Percentiles rank a stretch among this genome's conserved stretches.
phyloP scores from a whole-genome alignment of 2,329 filamentous ascomycete genomes.

The Colletotrichum lupini region DNA sequence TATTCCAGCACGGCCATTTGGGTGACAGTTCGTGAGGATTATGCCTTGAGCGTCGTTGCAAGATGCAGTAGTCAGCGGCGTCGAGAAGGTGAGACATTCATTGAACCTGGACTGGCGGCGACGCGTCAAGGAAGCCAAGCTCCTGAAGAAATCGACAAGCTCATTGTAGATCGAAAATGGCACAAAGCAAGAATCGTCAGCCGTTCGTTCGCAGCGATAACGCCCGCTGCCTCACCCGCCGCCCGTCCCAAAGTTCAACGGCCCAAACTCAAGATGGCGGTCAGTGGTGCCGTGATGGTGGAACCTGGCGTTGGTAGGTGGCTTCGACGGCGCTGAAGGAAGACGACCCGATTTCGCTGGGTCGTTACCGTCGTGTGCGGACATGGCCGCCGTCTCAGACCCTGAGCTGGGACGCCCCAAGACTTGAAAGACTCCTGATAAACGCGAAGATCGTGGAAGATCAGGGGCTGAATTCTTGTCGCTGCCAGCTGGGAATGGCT shows the following conservation, averaged over 20 bases:
- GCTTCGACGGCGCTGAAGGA: neutral
- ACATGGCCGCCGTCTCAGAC: constrained; percentile 29
- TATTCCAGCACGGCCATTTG: no score
- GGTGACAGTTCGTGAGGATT: no score
- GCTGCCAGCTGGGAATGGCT: neutral
- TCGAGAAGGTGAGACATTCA: neutral
- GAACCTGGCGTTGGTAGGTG: constrained; percentile 9
- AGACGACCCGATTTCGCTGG: neutral
- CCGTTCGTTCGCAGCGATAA: neutral
- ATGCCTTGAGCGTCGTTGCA: neutral
- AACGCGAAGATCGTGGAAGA: constrained; percentile 15
- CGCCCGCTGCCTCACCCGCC: neutral
- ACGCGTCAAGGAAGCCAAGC: neutral
- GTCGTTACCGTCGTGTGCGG: constrained; percentile 9
- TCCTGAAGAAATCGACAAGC: neutral
- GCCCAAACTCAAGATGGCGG: constrained; percentile 1
- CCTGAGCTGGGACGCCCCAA: constrained; percentile 4
- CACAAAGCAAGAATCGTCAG: neutral
- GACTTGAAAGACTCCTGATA: constrained; percentile 3
- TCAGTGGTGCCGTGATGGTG: neutral
- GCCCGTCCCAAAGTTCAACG: constrained; percentile 8
- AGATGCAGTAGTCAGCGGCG: neutral
- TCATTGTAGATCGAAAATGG: neutral
- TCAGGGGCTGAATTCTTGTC: constrained; percentile 11
- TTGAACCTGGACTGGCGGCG: neutral